Evolutionary conservation across 768 basidiomycete species (phyloP), one percentile per base, ranked within the genome.

Genomic region (Trametes elegans): DNA sequence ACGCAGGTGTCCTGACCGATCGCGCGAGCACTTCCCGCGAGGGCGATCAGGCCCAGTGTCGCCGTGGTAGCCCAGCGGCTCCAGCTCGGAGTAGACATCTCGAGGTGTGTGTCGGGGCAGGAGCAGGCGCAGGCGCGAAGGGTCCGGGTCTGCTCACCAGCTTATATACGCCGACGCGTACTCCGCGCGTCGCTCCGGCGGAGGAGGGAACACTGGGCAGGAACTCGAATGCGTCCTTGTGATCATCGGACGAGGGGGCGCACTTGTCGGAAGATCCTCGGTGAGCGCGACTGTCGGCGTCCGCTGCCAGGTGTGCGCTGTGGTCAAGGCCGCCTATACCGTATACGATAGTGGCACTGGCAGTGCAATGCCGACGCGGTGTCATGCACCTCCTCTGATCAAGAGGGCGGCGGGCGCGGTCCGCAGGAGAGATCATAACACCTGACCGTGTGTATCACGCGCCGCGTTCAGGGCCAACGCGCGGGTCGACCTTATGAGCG

Each of bases 1-100:
- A 79, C 79, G 55, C 80, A 80, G 9, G 73, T 68, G 21, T 66
- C 68, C 60, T 83, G 80, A n/a, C 80, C 80, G 18, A 82, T 77
- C 14, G 74, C 80, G 32, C 65, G 46, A 7, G 66, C 74, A 38
- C 51, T 21, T 9, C 34, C 31, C 9, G 46, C 43, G 47, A 62
- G 45, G n/a, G 61, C 61, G 40, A 66, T 58, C 16, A 62, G 50
- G 48, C 38, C 51, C n/a, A 64, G 24, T 40, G 10, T 19, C 34
- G 40, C 41, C 13, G 62, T 14, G n/a, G n/a, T 27, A 45, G 7
- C 49, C 46, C 47, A 40, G 11, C 39, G 23, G 7, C 3, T 23
- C 3, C n/a, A 28, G 21, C 21, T 41, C 40, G 40, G 21, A 35
- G 46, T n/a, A 31, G 18, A 10, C 43, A 44, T 44, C n/a, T 10